A percentile compares a stretch with the other conserved stretches of the same genome.
phyloP scores from a whole-genome alignment of 805 yeast species.

The Ogataea zsoltii region DNA sequence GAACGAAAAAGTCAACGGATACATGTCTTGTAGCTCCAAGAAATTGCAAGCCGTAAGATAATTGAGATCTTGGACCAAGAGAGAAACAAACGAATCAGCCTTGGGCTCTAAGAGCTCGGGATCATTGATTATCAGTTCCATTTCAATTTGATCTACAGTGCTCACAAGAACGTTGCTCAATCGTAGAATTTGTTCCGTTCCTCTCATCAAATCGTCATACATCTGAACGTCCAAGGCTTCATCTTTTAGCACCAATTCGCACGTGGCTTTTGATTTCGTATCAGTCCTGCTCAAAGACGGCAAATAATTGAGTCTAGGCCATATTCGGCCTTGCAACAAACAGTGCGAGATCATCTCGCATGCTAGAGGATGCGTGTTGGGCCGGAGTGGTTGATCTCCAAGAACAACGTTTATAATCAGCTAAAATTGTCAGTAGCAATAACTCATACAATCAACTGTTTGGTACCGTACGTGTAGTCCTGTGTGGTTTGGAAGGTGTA shows the following conservation, averaged over 20 bases:
- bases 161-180: conserved; percentile 12
- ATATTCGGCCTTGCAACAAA: conserved; percentile 15
- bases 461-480: conserved; percentile 6
- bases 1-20: conserved; percentile 34
- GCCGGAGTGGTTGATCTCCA: conserved; percentile 10
- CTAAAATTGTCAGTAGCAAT: conserved; percentile 5
- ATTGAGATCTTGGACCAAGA: conserved; percentile 26
- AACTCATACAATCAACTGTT: neutral
- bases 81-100: conserved; percentile 2
- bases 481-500: conserved; percentile 12
- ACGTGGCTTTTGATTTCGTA: conserved; percentile 2
- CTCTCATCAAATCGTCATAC: conserved; percentile 16
- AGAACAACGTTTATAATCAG: conserved; percentile 10
- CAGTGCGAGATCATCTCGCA: conserved; percentile 24
- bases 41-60: conserved; percentile 27
- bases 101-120: conserved; percentile 2
- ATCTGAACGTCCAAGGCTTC: conserved; percentile 13
- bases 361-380: conserved; percentile 12
- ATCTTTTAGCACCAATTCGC: conserved; percentile 15
- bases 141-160: conserved; percentile 8
- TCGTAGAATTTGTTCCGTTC: conserved; percentile 11
- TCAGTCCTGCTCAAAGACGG: conserved; percentile 1
- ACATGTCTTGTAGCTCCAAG: conserved; percentile 22
- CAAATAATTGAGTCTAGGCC: conserved; percentile 16
- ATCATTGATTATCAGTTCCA: conserved; percentile 13